Evolutionary conservation across 257 asterid species (phyloP), one percentile per base, ranked within the genome.

Genomic region (Parsonsia alboflavescens): DNA sequence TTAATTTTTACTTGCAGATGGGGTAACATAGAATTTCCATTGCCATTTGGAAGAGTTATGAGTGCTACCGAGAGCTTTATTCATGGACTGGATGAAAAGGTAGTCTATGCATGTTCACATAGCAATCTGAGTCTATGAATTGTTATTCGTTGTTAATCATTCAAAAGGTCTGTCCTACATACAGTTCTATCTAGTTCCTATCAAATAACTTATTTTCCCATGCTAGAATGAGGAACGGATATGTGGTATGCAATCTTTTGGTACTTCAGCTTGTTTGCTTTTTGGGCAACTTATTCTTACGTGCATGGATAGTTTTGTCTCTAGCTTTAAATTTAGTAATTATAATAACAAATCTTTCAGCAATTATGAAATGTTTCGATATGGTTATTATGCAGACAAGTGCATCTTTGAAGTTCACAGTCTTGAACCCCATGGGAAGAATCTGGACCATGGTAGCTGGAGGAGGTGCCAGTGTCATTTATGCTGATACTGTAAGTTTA

Each of bases 401-500:
- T 84, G 96, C 98, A n/a, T 93, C 98, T 48, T 86, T 93, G 82
- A 93, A 93, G 83, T 93, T 93, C 91, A 93, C 97, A 0, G 96
- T 93, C 72, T 84, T 93, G 91, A 93, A 93, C 87, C 96, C 97
- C 39, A 88, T 83, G 84, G 98, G 98, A 54, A 83, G 98, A 69
- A 93, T 93, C 78, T 91, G 98, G 98, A 93, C 98, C 17, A 91
- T 91, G 98, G 97, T 93, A 64, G 98, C 98, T 75, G 98, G 98
- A 68, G 98, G 98, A 75, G 98, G 98, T 49, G 98, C 98, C 72
- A 93, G 97, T 80, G 98, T 93, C 77, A 93, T 93, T 76, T 93
- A 93, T 50, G 97, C 98, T 0, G 97, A 93, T 78, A 93, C 98
- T 0, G 96, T 93, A 52, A 10, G 88, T 80, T 82, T 73, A 79